These are phyloP conservation scores for Heritiera fomes DNA, from an alignment of 345 rosid genomes.

Conservation along the genomic window DNA sequence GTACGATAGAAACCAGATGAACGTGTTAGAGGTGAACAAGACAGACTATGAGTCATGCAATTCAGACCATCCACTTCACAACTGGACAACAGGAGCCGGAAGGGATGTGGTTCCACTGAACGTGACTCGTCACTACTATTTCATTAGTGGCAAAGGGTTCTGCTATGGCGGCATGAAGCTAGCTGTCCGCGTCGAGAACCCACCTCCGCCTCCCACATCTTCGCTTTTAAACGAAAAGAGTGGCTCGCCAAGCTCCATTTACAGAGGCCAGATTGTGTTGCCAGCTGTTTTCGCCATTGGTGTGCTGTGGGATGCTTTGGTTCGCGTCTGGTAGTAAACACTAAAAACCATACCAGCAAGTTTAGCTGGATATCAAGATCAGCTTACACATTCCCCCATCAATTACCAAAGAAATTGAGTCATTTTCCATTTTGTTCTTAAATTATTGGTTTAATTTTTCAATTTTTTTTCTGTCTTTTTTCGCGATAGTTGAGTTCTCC, in stretches of 20 bases:
- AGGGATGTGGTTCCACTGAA: conserved; percentile 91
- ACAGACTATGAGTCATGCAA: conserved; percentile 73
- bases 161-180: conserved; percentile 88
- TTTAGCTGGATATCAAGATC: background rate
- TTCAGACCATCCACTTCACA: conserved; percentile 61
- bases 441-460: conserved; percentile 5
- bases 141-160: conserved; percentile 85
- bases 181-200: conserved; percentile 58
- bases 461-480: background rate
- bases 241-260: conserved; percentile 27
- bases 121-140: conserved; percentile 65
- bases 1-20: conserved; percentile 85
- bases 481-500: conserved; percentile 9
- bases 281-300: conserved; percentile 49
- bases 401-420: conserved; percentile 29
- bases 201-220: conserved; percentile 68
- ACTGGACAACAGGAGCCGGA: conserved; percentile 89
- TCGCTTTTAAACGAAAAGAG: conserved; percentile 38
- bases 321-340: conserved; percentile 38
- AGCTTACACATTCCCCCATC: conserved; percentile 18
- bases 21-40: conserved; percentile 85
- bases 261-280: conserved; percentile 40
- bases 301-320: conserved; percentile 53
- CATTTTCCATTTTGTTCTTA: conserved; percentile 16
- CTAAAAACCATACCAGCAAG: background rate